Base-by-base conservation (phyloP, 78 protist species). In the Dictyostelium purpureum region DNA sequence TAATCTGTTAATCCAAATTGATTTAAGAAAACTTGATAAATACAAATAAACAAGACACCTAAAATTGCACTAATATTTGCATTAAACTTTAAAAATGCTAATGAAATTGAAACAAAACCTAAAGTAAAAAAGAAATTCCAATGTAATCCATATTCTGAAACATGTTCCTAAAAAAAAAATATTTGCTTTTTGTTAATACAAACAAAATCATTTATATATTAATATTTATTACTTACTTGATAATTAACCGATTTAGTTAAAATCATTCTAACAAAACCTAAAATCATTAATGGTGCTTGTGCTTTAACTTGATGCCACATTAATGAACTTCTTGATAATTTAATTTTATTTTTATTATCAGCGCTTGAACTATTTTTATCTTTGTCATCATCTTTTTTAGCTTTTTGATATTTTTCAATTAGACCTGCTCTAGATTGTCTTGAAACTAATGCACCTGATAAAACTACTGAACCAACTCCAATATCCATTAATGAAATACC, bases 121-220 rank as follows among this genome's bases (percentile, higher is more conserved):
- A 98, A 65, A 18, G 97, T 96, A 63, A 98, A 94, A 96, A 98
- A 98, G 95, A 98, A 98, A 63, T 98, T 98, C 98, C 98, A 98
- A 67, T 98, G 99, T 28, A 94, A 92, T 38, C 99, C 99, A 70
- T 98, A 98, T 85, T 98, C 99, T 43, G 93, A 63, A 21, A 94
- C 96, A 69, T 97, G 99, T 78, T 97, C 98, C n/a, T 78, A 93
- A 80, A 19, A 16, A 28, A n/a, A 10, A n/a, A n/a, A n/a, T n/a
- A n/a, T n/a, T 47, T 12, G 6, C 52, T 12, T 47, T 47, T 47
- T 47, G 5, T 9, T 16, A 70, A 24, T 70, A 6, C 6, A 19
- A 21, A 88, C 26, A 14, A 18, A 79, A 47, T 21, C 10, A 6
- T 38, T n/a, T n/a, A 18, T 45, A 61, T 21, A 40, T 70, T n/a